A percentile compares a stretch with the other conserved stretches of the same genome.
These are phyloP conservation scores for Lachnellula arida DNA, from an alignment of 2,329 filamentous ascomycete species.

Conservation along the genomic window DNA sequence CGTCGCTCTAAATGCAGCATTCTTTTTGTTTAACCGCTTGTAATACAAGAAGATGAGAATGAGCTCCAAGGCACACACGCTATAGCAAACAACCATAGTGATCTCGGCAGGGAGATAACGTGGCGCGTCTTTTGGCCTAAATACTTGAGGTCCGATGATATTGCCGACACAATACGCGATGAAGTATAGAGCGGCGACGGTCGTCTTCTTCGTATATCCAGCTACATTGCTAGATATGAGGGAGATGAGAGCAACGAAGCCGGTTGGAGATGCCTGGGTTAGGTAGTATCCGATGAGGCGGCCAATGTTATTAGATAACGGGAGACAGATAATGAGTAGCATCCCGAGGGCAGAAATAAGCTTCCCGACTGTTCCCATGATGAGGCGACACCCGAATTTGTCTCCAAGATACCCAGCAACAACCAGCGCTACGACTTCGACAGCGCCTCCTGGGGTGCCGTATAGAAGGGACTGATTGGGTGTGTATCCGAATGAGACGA, in stretches of 20 bases:
- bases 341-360: slow-evolving; percentile 32
- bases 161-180: slow-evolving; percentile 50
- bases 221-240: slow-evolving; percentile 41
- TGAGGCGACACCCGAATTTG: slow-evolving; percentile 25
- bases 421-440: slow-evolving; percentile 27
- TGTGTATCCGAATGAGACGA: slow-evolving; percentile 41
- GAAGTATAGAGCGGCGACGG: slow-evolving; percentile 39
- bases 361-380: slow-evolving; percentile 33
- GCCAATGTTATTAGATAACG: slow-evolving; percentile 33
- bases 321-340: slow-evolving; percentile 35
- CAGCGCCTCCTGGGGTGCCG: slow-evolving; percentile 27
- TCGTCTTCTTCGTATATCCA: slow-evolving; percentile 47
- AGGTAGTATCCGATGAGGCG: slow-evolving; percentile 37
- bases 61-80: slow-evolving; percentile 19
- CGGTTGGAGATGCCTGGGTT: slow-evolving; percentile 55
- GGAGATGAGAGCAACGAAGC: slow-evolving; percentile 31
- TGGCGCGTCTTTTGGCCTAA: slow-evolving; percentile 43
- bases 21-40: slow-evolving; percentile 25
- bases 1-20: slow-evolving; percentile 16
- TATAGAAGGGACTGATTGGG: slow-evolving; percentile 29
- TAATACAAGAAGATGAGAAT: slow-evolving; percentile 26
- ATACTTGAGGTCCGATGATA: slow-evolving; percentile 42
- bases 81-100: slow-evolving; percentile 41
- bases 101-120: slow-evolving; percentile 35
- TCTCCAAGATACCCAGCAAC: slow-evolving; percentile 26